Evolutionary conservation across 2,329 filamentous ascomycete genomes (phyloP).

Genomic region (Dothistroma pini): DNA sequence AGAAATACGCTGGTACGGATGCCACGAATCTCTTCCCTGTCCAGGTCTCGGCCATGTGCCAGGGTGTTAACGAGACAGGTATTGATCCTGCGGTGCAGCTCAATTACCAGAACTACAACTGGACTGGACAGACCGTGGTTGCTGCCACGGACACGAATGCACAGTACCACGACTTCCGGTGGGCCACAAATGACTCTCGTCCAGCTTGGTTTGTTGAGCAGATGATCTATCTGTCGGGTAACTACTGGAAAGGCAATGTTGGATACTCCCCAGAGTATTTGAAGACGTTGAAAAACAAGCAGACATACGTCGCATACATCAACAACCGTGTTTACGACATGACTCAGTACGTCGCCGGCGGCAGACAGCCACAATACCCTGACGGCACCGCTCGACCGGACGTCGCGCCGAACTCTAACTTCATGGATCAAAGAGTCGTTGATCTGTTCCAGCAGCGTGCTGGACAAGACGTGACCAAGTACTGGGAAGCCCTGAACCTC

Average conservation of each 20-base stretch:
- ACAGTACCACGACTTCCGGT: constrained; percentile 89
- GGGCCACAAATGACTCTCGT: constrained; percentile 73
- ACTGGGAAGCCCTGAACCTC: constrained; percentile 70
- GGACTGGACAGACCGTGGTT: constrained; percentile 64
- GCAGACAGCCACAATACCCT: constrained; percentile 60
- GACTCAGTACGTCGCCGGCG: constrained; percentile 75
- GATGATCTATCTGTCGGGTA: constrained; percentile 70
- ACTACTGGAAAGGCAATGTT: constrained; percentile 81
- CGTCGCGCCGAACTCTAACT: constrained; percentile 58
- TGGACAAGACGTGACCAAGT: constrained; percentile 76
- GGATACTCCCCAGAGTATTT: constrained; percentile 80
- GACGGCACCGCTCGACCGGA: constrained; percentile 50
- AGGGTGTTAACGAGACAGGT: constrained; percentile 66
- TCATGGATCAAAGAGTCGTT: constrained; percentile 74
- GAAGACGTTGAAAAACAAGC: constrained; percentile 54
- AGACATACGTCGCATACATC: constrained; percentile 69
- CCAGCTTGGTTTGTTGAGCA: constrained; percentile 92
- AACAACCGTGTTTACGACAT: constrained; percentile 82
- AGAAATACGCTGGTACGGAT: constrained; percentile 82
- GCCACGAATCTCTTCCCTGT: constrained; percentile 88
- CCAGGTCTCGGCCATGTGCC: constrained; percentile 88
- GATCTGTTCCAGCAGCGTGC: constrained; percentile 71
- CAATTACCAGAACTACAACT: constrained; percentile 76
- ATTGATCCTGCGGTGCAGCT: constrained; percentile 72
- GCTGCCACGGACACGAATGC: constrained; percentile 67